These are phyloP conservation scores for Dictyophora rubrovolvata DNA, from an alignment of 768 basidiomycete species.

Conservation along the genomic window DNA sequence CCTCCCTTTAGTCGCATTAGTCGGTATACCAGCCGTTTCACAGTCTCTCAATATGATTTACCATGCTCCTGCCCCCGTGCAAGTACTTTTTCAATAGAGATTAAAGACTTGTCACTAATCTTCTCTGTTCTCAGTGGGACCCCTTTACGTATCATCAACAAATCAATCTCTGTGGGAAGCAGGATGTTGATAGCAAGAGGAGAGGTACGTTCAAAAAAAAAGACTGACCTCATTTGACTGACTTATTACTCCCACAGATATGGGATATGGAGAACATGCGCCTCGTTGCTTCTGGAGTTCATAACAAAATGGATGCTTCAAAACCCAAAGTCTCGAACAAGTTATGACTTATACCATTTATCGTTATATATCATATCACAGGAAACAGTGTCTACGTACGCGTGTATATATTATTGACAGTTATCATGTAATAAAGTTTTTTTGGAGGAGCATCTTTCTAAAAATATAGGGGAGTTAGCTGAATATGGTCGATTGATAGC, in stretches of 20 bases:
- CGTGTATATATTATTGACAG: too few relatives aligned
- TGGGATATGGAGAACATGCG: conserved; percentile 6
- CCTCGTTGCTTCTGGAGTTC: conserved; percentile 4
- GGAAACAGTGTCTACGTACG: too few relatives aligned
- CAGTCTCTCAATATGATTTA: conserved; percentile 9
- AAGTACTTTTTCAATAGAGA: background rate
- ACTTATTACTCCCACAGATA: background rate
- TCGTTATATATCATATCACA: too few relatives aligned
- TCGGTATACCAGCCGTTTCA: background rate
- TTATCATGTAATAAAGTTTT: too few relatives aligned
- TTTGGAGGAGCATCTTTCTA: too few relatives aligned
- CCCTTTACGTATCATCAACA: conserved; percentile 3
- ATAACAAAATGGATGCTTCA: conserved; percentile 6
- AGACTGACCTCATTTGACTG: background rate
- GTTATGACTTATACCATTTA: background rate
- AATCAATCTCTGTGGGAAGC: background rate
- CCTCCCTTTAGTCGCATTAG: background rate
- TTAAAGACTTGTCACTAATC: background rate
- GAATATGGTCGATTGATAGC: too few relatives aligned
- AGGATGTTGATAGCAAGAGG: background rate
- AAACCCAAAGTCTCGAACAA: background rate
- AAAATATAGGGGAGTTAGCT: too few relatives aligned
- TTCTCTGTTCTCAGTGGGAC: background rate
- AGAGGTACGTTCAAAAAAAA: background rate
- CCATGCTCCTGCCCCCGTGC: conserved; percentile 5